Evolutionary conservation across 2,329 filamentous ascomycete genomes (phyloP).

Genomic region (Myrmaecium sp.): DNA sequence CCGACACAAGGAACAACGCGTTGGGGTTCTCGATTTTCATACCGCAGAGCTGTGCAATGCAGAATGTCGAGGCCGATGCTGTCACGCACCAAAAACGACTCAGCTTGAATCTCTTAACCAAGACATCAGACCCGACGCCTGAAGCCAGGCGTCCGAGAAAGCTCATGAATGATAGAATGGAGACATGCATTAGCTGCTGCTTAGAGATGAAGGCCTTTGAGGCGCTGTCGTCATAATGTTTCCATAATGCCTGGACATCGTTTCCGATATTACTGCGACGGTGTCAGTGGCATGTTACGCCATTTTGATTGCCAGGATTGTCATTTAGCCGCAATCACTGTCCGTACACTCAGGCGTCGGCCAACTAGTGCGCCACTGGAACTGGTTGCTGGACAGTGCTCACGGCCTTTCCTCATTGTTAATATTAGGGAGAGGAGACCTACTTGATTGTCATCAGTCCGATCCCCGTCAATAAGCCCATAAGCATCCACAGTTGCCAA

Average conservation of each 20-base stretch:
- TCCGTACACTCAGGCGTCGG: too few relatives aligned
- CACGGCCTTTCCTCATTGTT: slow-evolving; percentile 43
- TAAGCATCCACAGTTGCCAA: slow-evolving; percentile 76
- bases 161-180: slow-evolving; percentile 76
- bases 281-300: slow-evolving; percentile 1
- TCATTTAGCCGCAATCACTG: too few relatives aligned
- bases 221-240: slow-evolving; percentile 59
- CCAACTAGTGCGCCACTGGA: too few relatives aligned
- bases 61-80: slow-evolving; percentile 60
- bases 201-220: slow-evolving; percentile 59
- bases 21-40: slow-evolving; percentile 62
- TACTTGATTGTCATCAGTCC: slow-evolving; percentile 99
- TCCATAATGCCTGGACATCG: slow-evolving; percentile 73
- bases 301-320: slow-evolving; percentile 4
- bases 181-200: slow-evolving; percentile 81
- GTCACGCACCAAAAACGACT: slow-evolving; percentile 87
- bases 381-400: background rate
- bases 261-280: slow-evolving; percentile 7
- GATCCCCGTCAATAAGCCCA: slow-evolving; percentile 82
- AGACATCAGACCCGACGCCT: slow-evolving; percentile 72
- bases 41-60: slow-evolving; percentile 60
- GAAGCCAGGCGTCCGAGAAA: slow-evolving; percentile 60
- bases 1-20: slow-evolving; percentile 59
- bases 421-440: slow-evolving; percentile 18
- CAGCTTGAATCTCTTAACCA: slow-evolving; percentile 64